These are phyloP conservation scores for Conidiobolus incongruus DNA, from an alignment of 371 early-diverging fungal species.

Conservation along the genomic window DNA sequence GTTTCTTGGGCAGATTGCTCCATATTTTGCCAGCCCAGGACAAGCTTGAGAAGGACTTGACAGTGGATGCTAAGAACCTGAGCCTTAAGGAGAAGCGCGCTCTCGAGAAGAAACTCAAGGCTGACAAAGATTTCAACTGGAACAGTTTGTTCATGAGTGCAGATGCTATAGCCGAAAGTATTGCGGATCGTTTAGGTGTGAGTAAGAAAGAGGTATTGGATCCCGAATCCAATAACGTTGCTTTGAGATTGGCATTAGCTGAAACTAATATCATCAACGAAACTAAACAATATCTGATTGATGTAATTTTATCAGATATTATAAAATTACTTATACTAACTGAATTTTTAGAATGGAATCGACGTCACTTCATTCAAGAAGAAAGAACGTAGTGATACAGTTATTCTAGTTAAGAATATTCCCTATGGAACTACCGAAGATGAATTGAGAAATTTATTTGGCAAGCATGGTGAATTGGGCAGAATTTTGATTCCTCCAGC, in stretches of 20 bases:
- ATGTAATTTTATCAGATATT: slow-evolving; percentile 8
- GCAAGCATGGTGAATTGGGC: slow-evolving; percentile 64
- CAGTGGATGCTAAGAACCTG: slow-evolving; percentile 29
- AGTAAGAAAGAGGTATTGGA: slow-evolving; percentile 72
- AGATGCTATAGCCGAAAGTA: slow-evolving; percentile 83
- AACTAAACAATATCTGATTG: slow-evolving; percentile 73
- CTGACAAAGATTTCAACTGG: slow-evolving; percentile 78
- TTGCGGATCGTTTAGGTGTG: slow-evolving; percentile 72
- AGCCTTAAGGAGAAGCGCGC: slow-evolving; percentile 63
- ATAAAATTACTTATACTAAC: background rate
- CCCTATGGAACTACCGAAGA: slow-evolving; percentile 57
- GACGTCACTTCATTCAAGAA: slow-evolving; percentile 44
- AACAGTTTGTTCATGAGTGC: slow-evolving; percentile 85
- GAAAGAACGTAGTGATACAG: slow-evolving; percentile 62
- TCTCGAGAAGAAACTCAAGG: slow-evolving; percentile 42
- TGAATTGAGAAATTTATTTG: slow-evolving; percentile 59
- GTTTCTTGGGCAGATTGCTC: slow-evolving; percentile 78
- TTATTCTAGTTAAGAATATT: slow-evolving; percentile 87
- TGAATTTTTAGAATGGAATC: slow-evolving; percentile 35
- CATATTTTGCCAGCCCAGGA: slow-evolving; percentile 74
- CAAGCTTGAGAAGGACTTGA: slow-evolving; percentile 39
- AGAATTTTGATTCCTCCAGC: slow-evolving; percentile 80
- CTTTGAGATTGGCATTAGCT: slow-evolving; percentile 82
- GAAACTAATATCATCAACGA: slow-evolving; percentile 89
- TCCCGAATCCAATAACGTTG: slow-evolving; percentile 65